phyloP scores from a whole-genome alignment of 2,329 filamentous ascomycete species.

The Aspergillus ochraceus region DNA sequence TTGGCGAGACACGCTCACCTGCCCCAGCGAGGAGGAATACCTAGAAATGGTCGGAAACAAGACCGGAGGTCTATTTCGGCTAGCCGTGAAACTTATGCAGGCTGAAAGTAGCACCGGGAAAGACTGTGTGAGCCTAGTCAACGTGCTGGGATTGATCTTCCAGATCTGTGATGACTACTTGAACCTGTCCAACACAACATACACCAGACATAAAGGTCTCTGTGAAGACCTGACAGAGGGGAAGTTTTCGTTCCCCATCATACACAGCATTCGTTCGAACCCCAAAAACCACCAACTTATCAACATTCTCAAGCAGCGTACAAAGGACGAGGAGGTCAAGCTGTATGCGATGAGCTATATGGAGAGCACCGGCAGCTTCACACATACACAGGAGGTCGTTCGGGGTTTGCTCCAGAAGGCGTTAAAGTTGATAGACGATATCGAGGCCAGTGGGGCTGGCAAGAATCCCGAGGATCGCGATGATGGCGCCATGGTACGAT shows the following conservation, averaged over 20 bases:
- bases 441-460: slow-evolving; percentile 52
- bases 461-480: slow-evolving; percentile 48
- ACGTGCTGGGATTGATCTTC: slow-evolving; percentile 47
- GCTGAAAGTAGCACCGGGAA: slow-evolving; percentile 39
- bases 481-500: slow-evolving; percentile 58
- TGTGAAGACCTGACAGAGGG: slow-evolving; percentile 96
- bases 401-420: slow-evolving; percentile 64
- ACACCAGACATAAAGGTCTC: slow-evolving; percentile 86
- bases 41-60: slow-evolving; percentile 52
- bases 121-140: slow-evolving; percentile 66
- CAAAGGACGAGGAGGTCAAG: slow-evolving; percentile 83
- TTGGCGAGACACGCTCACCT: slow-evolving; percentile 48
- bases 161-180: slow-evolving; percentile 72
- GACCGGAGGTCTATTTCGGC: slow-evolving; percentile 49
- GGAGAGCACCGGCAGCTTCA: slow-evolving; percentile 85
- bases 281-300: slow-evolving; percentile 66
- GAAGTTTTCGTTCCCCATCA: slow-evolving; percentile 95
- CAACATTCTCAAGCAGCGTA: slow-evolving; percentile 91
- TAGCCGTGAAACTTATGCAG: slow-evolving; percentile 49
- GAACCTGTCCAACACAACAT: slow-evolving; percentile 72
- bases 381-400: slow-evolving; percentile 73
- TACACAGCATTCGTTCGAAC: slow-evolving; percentile 80
- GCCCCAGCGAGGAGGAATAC: slow-evolving; percentile 50
- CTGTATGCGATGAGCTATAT: slow-evolving; percentile 88
- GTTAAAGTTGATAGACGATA: slow-evolving; percentile 60